Evolutionary conservation across 805 yeast genomes (phyloP).

Genomic region (Barnettozyma vustinii): DNA sequence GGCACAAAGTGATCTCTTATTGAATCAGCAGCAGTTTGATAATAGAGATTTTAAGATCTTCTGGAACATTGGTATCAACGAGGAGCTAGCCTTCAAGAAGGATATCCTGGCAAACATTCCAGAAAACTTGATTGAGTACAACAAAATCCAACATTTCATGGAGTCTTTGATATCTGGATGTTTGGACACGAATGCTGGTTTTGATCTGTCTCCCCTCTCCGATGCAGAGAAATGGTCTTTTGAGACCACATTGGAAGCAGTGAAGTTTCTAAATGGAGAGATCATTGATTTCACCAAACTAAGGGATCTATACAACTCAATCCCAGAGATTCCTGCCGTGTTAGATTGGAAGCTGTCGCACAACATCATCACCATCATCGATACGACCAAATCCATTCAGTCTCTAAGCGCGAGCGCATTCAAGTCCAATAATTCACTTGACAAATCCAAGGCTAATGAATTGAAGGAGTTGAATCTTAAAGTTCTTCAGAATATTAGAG

Average conservation of each 20-base stretch:
- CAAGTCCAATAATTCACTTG: slow-evolving; percentile 1
- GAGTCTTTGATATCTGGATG: slow-evolving; percentile 16
- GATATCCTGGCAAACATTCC: slow-evolving; percentile 12
- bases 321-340: slow-evolving; percentile 14
- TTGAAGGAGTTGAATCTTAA: slow-evolving; percentile 17
- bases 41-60: slow-evolving; percentile 55
- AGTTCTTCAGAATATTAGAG: slow-evolving; percentile 15
- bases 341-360: slow-evolving; percentile 20
- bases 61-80: slow-evolving; percentile 45
- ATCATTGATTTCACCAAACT: not conserved
- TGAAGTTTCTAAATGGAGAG: slow-evolving; percentile 8
- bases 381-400: slow-evolving; percentile 19
- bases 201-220: slow-evolving; percentile 11
- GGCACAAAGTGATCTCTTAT: slow-evolving; percentile 27
- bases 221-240: slow-evolving; percentile 21
- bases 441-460: slow-evolving; percentile 8
- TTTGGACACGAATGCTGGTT: not conserved
- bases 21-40: slow-evolving; percentile 30
- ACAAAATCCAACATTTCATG: slow-evolving; percentile 10
- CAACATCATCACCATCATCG: slow-evolving; percentile 13
- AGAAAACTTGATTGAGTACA: slow-evolving; percentile 6
- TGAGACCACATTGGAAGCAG: slow-evolving; percentile 6
- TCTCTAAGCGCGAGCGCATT: slow-evolving; percentile 7
- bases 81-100: slow-evolving; percentile 14
- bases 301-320: slow-evolving; percentile 1